Evolutionary conservation across 495 filamentous ascomycete species (phyloP), one percentile per base, ranked within the genome.

Genomic region (Eremomyces bilateralis): DNA sequence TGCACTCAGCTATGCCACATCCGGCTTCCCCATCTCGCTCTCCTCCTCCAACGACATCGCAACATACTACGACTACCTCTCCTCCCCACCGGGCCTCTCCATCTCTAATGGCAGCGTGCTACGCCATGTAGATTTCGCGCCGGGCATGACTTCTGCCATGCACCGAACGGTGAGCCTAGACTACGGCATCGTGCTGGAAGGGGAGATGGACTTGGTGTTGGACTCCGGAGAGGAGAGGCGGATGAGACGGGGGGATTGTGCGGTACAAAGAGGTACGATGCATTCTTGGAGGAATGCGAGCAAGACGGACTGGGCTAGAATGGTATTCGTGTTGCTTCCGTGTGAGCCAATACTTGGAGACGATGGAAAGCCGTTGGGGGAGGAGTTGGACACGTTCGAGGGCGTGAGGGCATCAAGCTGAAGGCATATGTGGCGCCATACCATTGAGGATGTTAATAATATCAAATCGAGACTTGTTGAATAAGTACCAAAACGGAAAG

Each of bases 151-250:
- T 16, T 47, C 40, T 20, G 41, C 50, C 4, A 51, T 53, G 46
- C 50, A 53, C 33, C 42, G 50, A 17, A 51, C 50, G 1, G 41
- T 51, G 12, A 44, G 39, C 10, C 36, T 46, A 16, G 50, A 53
- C 29, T 53, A 53, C 35, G 48, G 45, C 22, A 42, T 53, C 20
- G 48, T 53, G 1, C 40, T 53, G 4, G 48, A 53, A 30, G 50
- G 50, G 2, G 49, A 49, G 31, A 30, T 53, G 1, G 50, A 51
- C 27, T 20, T 48, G 3, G 21, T 51, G 2, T 31, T 53, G 27
- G 50, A 53, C 31, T 41, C 37, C 22, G 50, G 50, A 10, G 50
- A 49, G 35, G 45, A 22, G 38, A 35, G 35, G 32, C 17, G 31
- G 18, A 38, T 53, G 48, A 47, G 42, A 38, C 35, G 33, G 18